phyloP scores from a whole-genome alignment of 2,329 filamentous ascomycete species.

The Aspergillus uvarum region DNA sequence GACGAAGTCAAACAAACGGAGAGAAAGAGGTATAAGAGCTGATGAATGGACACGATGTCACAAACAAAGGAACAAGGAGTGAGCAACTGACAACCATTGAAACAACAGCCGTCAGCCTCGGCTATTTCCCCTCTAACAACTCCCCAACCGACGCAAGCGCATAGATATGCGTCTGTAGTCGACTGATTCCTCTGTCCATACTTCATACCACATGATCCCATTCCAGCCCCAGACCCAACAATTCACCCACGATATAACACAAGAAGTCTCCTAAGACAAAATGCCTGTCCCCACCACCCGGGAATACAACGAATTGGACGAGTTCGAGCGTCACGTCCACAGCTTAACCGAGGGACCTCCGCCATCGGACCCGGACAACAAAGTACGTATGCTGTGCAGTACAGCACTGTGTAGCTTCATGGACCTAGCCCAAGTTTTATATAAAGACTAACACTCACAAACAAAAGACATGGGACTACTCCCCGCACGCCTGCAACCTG shows the following conservation, averaged over 20 bases:
- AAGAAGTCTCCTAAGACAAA: not conserved
- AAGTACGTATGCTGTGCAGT: not conserved
- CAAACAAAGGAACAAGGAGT: not conserved
- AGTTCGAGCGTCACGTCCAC: conserved; percentile 30
- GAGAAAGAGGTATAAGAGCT: too few relatives aligned
- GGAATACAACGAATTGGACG: conserved; percentile 20
- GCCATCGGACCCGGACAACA: not conserved
- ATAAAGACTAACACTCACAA: too few relatives aligned
- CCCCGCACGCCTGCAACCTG: conserved; percentile 30
- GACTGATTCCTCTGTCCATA: too few relatives aligned
- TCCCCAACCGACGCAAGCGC: not conserved
- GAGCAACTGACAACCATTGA: not conserved
- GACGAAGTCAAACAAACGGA: too few relatives aligned
- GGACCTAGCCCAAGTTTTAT: too few relatives aligned
- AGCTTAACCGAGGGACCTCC: not conserved
- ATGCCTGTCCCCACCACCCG: not conserved
- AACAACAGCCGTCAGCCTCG: conserved; percentile 10
- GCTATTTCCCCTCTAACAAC: conserved; percentile 1
- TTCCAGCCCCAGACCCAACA: not conserved
- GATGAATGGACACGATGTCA: too few relatives aligned
- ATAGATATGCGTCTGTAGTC: not conserved
- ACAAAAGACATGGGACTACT: conserved; percentile 29
- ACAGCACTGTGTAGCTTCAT: too few relatives aligned
- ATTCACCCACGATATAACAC: not conserved
- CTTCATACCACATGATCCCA: not conserved